Conservation (phyloP, 768 basidiomycete genomes). For the Tricholoma terreum region DNA sequence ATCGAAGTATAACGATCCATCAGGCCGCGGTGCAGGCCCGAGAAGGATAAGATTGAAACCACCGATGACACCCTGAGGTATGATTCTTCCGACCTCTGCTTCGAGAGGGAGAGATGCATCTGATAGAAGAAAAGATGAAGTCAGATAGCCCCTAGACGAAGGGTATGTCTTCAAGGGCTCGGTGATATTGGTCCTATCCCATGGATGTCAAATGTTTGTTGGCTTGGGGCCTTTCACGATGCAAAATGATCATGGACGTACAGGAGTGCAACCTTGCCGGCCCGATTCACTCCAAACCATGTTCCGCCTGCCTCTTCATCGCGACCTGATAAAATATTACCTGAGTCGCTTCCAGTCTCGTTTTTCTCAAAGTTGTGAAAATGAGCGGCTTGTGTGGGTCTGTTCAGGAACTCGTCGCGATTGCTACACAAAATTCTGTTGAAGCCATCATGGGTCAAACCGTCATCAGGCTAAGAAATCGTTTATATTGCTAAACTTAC, state of each 20-base stretch:
- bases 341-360: slow-evolving; percentile 24
- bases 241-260: no score
- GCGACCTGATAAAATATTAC: slow-evolving; percentile 65
- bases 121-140: slow-evolving; percentile 64
- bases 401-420: slow-evolving; percentile 68
- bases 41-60: slow-evolving; percentile 82
- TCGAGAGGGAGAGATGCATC: slow-evolving; percentile 45
- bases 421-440: slow-evolving; percentile 70
- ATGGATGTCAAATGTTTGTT: slow-evolving; percentile 13
- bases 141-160: slow-evolving; percentile 67
- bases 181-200: slow-evolving; percentile 77
- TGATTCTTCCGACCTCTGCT: slow-evolving; percentile 45
- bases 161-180: slow-evolving; percentile 49
- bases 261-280: slow-evolving; percentile 71
- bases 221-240: no score
- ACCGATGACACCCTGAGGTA: slow-evolving; percentile 49
- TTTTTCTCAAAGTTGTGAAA: slow-evolving; percentile 61
- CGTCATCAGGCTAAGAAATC: slow-evolving; percentile 2
- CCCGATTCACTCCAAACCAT: slow-evolving; percentile 71
- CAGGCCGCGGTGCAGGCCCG: slow-evolving; percentile 34
- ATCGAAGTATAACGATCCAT: slow-evolving; percentile 42
- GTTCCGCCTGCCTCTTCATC: slow-evolving; percentile 75
- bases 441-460: slow-evolving; percentile 1
- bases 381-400: slow-evolving; percentile 63
- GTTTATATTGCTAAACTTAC: slow-evolving; percentile 42